phyloP scores from a whole-genome alignment of 1,284 basidiomycete species.

The Entoloma clypeatum region DNA sequence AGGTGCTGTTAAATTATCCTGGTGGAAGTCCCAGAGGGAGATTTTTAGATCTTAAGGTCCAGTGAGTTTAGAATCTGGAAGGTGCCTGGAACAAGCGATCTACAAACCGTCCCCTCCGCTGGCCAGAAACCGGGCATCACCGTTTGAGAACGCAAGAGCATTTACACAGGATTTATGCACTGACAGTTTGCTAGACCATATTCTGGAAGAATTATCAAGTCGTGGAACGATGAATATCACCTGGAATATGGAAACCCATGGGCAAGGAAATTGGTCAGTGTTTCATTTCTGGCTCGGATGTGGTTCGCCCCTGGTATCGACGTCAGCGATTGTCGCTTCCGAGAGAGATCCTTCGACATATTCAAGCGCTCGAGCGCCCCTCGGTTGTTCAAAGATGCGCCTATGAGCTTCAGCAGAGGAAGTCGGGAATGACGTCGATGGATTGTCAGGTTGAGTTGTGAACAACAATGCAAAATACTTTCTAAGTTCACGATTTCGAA shows the following conservation, averaged over 20 bases:
- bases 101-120: conserved; percentile 71
- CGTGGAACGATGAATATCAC: conserved; percentile 23
- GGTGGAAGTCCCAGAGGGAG: conserved; percentile 68
- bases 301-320: no score
- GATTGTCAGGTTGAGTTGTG: no score
- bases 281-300: conserved; percentile 16
- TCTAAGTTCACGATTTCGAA: no score
- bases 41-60: conserved; percentile 50
- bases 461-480: no score
- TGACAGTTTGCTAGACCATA: conserved; percentile 44
- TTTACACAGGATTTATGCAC: conserved; percentile 73
- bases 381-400: no score
- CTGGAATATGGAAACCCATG: conserved; percentile 45
- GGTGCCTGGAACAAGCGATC: conserved; percentile 1
- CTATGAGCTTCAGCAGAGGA: no score
- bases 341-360: no score
- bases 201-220: neutral
- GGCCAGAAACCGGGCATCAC: conserved; percentile 64
- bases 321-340: no score
- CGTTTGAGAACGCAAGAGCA: conserved; percentile 57
- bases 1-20: conserved; percentile 50
- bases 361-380: no score
- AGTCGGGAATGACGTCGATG: no score
- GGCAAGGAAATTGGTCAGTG: conserved; percentile 24
- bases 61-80: neutral